A percentile compares a stretch with the other conserved stretches of the same genome.
Conservation (phyloP, 768 basidiomycete species). For the Fibroporia radiculosa region DNA sequence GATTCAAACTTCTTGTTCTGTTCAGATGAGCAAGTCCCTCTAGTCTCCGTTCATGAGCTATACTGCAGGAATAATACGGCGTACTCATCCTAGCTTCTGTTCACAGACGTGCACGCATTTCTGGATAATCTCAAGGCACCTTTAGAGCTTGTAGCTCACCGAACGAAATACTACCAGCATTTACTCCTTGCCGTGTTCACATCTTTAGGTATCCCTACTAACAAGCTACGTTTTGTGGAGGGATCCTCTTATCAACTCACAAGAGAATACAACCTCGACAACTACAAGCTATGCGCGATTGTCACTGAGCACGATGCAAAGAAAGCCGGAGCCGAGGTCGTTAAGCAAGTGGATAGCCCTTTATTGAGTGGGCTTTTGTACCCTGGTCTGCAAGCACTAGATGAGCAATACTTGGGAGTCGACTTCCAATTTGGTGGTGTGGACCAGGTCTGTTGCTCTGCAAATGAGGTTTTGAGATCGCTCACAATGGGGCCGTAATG, state of each 20-base stretch:
- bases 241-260: conserved; percentile 93
- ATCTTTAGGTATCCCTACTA: conserved; percentile 85
- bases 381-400: conserved; percentile 93
- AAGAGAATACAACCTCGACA: conserved; percentile 88
- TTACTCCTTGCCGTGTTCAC: conserved; percentile 77
- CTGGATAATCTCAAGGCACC: conserved; percentile 97
- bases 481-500: background rate
- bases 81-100: background rate
- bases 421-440: conserved; percentile 99
- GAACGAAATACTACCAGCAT: conserved; percentile 86
- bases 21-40: background rate
- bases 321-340: conserved; percentile 97
- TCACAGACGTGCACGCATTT: conserved; percentile 87
- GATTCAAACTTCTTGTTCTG: background rate
- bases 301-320: conserved; percentile 96
- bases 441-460: conserved; percentile 91
- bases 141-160: conserved; percentile 78
- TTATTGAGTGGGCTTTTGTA: conserved; percentile 88
- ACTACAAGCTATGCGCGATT: conserved; percentile 85
- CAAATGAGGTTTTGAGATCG: no score
- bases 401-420: conserved; percentile 92
- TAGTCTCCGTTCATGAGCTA: no score
- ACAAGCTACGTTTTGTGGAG: conserved; percentile 74
- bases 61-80: background rate
- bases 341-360: conserved; percentile 93